Evolutionary conservation across 2,329 filamentous ascomycete genomes (phyloP), one percentile per base, ranked within the genome.

Genomic region (Aureobasidium sp.): DNA sequence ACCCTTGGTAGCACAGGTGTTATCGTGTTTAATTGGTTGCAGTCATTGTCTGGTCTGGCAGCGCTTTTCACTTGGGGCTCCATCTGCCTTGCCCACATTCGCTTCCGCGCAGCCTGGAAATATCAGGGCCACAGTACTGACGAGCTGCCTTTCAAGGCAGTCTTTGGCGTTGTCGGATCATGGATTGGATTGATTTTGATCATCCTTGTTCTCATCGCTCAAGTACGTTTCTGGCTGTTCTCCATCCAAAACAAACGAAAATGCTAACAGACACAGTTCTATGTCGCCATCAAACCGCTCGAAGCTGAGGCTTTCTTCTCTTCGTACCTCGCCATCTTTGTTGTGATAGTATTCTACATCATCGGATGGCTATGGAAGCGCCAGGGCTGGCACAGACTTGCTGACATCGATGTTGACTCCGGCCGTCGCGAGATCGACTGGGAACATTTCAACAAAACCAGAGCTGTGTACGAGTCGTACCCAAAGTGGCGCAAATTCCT

Each of bases 171-270:
- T 6, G 68, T 82, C 11, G 93, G 92, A 9, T 95, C 90, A 2
- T 97, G 87, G 81, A 65, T 94, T 34, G 92, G 92, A 25, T 81
- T 96, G 62, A 67, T 78, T 39, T 84, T 96, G 72, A 96, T 96
- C 75, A 63, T 82, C 25, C 76, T 93, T 41, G 86, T 96, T 36
- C 81, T 97, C 37, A 72, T 88, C 49, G 90, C 89, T 1, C 91
- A 97, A 39, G 56, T 60, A 60, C 25, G 56, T 27, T 27, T n/a
- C 12, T 15, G 22, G 22, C 4, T 12, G 12, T 51, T 29, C 22
- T 3, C 22, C 22, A 25, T 25, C 11, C 22, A 29, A 25, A 11
- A 1, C 7, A 2, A 25, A 5, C 2, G 5, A 12, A n/a, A 17
- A 27, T 45, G 20, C 42, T 44, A 29, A 60, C 39, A 31, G 8